phyloP scores from a whole-genome alignment of 192 early-diverging fungal species.

The Backusella liffmaniae region DNA sequence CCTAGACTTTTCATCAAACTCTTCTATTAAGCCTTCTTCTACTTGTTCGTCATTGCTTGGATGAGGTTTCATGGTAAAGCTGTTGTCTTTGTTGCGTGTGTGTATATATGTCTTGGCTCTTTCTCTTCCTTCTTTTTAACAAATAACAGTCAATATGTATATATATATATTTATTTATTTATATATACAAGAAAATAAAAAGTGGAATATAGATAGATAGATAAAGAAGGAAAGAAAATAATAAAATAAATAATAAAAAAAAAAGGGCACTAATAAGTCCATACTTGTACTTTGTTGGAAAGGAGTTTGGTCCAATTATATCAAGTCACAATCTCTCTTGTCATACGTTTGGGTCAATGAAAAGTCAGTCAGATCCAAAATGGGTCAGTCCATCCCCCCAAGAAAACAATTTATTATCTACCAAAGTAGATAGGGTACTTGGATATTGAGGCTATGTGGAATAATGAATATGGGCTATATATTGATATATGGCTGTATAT shows the following conservation, averaged over 20 bases:
- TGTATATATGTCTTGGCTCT: not conserved
- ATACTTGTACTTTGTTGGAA: not conserved
- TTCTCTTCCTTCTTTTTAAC: not conserved
- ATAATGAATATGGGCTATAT: no score
- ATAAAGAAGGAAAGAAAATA: not conserved
- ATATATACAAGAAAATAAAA: not conserved
- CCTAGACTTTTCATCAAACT: conserved; percentile 19
- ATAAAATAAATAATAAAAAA: not conserved
- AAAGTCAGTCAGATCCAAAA: not conserved
- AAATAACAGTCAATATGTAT: not conserved
- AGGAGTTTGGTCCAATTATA: conserved; percentile 3
- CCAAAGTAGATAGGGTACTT: not conserved
- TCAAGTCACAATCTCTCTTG: not conserved
- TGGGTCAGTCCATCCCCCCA: not conserved
- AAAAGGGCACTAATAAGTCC: conserved; percentile 7
- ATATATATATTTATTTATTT: not conserved
- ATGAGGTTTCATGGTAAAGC: not conserved
- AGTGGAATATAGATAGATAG: not conserved
- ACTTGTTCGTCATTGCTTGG: conserved; percentile 2
- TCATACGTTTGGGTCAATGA: not conserved
- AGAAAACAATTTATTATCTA: not conserved
- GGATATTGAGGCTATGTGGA: not conserved
- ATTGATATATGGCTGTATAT: not conserved
- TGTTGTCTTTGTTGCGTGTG: not conserved
- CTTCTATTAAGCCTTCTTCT: conserved; percentile 17